A percentile compares a stretch with the other conserved stretches of the same genome.
phyloP scores from a whole-genome alignment of 2,329 filamentous ascomycete genomes.

The Falciphora oryzae region DNA sequence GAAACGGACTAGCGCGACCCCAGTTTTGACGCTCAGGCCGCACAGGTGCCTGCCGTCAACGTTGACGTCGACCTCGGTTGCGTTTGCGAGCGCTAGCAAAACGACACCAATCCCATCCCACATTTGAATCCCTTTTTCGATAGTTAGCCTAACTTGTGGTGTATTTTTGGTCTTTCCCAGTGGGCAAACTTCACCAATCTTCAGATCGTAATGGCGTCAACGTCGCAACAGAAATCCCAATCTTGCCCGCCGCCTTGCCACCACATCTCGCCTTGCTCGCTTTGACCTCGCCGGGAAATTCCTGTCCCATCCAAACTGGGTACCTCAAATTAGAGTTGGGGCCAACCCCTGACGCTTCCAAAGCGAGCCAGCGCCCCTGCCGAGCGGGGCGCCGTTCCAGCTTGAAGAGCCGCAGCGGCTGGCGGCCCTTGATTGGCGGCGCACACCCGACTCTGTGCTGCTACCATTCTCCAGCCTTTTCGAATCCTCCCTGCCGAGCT shows the following conservation, averaged over 20 bases:
- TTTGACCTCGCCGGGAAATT: not conserved
- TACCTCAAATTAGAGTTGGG: constrained; percentile 1
- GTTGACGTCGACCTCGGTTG: not conserved
- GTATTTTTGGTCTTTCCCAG: no score
- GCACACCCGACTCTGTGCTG: not conserved
- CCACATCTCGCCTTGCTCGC: not conserved
- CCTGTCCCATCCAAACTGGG: not conserved
- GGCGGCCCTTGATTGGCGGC: not conserved
- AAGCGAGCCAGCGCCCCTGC: not conserved
- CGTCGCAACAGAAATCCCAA: no score
- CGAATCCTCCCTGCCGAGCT: not conserved
- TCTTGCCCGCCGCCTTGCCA: not conserved
- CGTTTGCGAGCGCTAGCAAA: not conserved
- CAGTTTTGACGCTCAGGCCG: constrained; percentile 1
- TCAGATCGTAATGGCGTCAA: not conserved
- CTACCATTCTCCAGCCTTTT: not conserved
- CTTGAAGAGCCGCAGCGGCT: not conserved
- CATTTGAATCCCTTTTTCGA: not conserved
- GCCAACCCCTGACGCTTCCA: not conserved
- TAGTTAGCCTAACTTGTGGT: no score
- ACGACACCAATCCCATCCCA: not conserved
- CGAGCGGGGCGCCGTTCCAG: not conserved
- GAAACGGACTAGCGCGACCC: constrained; percentile 3
- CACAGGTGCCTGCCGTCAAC: not conserved
- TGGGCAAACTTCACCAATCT: no score